These are phyloP conservation scores for Gnomoniopsis sp. DNA, from an alignment of 2,329 filamentous ascomycete species.

Conservation along the genomic window DNA sequence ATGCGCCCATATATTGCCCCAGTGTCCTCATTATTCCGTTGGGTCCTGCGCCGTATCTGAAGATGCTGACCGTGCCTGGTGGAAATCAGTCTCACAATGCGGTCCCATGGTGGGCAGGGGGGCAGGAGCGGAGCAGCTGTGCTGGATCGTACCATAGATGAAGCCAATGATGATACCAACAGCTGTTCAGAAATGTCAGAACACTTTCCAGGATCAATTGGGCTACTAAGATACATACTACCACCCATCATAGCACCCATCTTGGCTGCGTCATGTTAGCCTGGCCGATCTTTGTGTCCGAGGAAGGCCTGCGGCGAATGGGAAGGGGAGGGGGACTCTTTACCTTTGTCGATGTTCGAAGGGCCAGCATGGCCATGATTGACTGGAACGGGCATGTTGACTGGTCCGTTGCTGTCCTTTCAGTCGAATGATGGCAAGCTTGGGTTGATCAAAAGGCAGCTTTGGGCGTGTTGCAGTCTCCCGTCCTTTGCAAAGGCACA, in stretches of 20 bases:
- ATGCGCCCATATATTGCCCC: constrained; percentile 95
- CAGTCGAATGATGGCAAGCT: background rate
- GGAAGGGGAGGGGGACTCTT: constrained; percentile 13
- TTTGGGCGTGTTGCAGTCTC: background rate
- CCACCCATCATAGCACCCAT: constrained; percentile 99
- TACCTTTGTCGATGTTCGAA: constrained; percentile 55
- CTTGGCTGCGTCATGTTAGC: constrained; percentile 64
- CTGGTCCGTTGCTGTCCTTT: background rate
- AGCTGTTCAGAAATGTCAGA: constrained; percentile 49
- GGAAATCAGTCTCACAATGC: background rate
- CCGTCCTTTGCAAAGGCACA: background rate
- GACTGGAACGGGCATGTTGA: constrained; percentile 31
- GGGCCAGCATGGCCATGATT: constrained; percentile 35
- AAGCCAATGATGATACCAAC: constrained; percentile 97
- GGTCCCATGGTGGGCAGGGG: background rate
- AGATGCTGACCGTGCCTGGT: constrained; percentile 85
- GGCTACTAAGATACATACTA: constrained; percentile 59
- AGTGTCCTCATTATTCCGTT: constrained; percentile 93
- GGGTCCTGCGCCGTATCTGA: constrained; percentile 87
- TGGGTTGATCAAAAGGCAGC: background rate
- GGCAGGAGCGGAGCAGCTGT: constrained; percentile 11
- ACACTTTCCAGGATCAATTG: background rate
- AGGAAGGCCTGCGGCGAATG: background rate
- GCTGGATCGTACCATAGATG: constrained; percentile 79
- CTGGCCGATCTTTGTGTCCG: constrained; percentile 2